Evolutionary conservation across 2,329 filamentous ascomycete species (phyloP).

Genomic region (Penicillium polonicum): DNA sequence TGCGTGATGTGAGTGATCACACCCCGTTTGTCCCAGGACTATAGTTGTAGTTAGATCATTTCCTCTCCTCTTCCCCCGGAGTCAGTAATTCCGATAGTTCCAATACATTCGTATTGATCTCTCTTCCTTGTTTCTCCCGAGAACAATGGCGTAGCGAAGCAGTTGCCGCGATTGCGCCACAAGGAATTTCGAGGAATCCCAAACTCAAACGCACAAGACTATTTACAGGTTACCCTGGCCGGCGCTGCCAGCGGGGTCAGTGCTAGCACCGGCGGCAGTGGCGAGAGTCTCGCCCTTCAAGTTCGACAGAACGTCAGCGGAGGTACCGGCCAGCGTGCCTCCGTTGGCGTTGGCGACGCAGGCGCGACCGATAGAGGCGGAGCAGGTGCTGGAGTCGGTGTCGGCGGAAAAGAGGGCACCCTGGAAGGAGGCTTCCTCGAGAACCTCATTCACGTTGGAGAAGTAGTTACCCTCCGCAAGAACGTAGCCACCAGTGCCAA

Average conservation of each 20-base stretch:
- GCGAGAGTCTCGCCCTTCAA: constrained; percentile 3
- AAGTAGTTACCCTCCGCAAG: constrained; percentile 7
- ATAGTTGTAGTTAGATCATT: background rate
- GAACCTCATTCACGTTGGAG: background rate
- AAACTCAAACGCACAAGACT: background rate
- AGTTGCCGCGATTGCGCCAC: background rate
- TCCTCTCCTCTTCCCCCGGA: background rate
- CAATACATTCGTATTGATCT: background rate
- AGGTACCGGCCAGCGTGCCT: background rate
- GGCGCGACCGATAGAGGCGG: background rate
- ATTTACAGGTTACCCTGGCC: constrained; percentile 6
- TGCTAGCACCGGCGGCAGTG: background rate
- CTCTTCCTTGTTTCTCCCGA: background rate
- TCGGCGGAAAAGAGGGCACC: constrained; percentile 1
- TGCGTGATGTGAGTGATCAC: background rate
- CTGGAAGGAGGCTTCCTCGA: background rate
- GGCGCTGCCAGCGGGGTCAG: constrained; percentile 4
- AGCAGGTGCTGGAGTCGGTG: background rate
- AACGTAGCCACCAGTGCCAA: constrained; percentile 1
- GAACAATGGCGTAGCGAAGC: background rate
- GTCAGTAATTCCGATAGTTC: background rate
- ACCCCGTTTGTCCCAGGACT: background rate
- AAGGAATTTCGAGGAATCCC: background rate
- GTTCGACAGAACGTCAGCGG: background rate
- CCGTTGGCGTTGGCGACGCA: constrained; percentile 5